Evolutionary conservation across 2,329 filamentous ascomycete species (phyloP).

Genomic region (Sporothrix dimorphospora): DNA sequence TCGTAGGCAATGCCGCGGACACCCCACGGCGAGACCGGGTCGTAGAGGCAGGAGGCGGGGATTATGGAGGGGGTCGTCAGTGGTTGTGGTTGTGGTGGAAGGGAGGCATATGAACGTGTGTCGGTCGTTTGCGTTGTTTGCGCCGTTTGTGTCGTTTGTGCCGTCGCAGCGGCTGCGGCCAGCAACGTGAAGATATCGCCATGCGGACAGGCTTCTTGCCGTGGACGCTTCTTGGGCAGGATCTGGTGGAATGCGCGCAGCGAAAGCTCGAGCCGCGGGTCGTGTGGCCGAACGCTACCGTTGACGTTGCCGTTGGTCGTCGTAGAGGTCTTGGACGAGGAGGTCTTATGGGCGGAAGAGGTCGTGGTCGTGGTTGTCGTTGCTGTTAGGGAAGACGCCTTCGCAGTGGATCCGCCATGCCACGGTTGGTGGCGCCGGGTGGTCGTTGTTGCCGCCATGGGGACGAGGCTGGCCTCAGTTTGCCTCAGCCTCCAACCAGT

Average conservation of each 20-base stretch:
- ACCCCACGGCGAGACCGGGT: conserved; percentile 32
- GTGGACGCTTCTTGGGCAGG: conserved; percentile 20
- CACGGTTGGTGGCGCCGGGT: conserved; percentile 11
- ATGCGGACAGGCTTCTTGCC: neutral
- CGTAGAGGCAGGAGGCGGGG: conserved; percentile 18
- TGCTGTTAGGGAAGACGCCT: neutral
- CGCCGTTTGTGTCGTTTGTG: neutral
- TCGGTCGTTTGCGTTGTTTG: neutral
- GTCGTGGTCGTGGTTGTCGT: neutral
- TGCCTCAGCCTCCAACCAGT: neutral
- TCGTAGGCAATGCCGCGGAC: conserved; percentile 29
- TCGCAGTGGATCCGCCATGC: neutral
- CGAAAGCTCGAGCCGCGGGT: conserved; percentile 23
- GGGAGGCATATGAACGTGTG: neutral
- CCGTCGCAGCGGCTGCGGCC: neutral
- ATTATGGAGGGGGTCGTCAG: neutral
- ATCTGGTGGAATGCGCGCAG: conserved; percentile 25
- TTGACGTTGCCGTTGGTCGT: neutral
- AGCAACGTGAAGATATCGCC: conserved; percentile 1
- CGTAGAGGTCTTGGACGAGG: neutral
- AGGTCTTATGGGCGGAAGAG: neutral
- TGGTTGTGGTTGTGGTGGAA: neutral
- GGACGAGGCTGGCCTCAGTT: neutral
- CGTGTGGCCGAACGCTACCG: neutral
- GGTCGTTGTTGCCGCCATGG: conserved; percentile 17